Percentiles rank a stretch among this genome's conserved stretches.
phyloP scores from a whole-genome alignment of 1,139 yeast genomes.

The Pneumocystis carinii region DNA sequence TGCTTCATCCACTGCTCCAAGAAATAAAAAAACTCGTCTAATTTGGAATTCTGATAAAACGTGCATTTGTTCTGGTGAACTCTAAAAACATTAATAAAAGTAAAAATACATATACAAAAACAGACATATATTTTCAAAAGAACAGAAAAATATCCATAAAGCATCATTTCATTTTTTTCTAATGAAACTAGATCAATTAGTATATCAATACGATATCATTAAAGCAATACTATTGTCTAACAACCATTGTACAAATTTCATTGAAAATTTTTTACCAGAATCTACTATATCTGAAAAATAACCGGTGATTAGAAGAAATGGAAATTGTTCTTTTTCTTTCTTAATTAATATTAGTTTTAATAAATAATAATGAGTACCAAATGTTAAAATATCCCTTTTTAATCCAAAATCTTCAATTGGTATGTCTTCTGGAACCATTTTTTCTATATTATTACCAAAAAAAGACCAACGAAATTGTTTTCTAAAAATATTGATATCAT shows the following conservation, averaged over 20 bases:
- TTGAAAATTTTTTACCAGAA: not conserved
- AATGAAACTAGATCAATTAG: not conserved
- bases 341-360: not conserved
- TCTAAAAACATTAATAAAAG: not conserved
- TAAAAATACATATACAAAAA: not conserved
- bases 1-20: not conserved
- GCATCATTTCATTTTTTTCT: not conserved
- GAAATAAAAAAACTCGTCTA: not conserved
- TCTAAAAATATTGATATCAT: not conserved
- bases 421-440: not conserved
- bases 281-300: not conserved
- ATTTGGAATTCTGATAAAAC: not conserved
- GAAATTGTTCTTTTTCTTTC: not conserved
- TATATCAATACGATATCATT: not conserved
- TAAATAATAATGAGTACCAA: not conserved
- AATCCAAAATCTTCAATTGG: not conserved
- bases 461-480: not conserved
- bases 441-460: not conserved
- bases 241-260: not conserved
- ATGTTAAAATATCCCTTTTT: not conserved
- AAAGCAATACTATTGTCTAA: not conserved
- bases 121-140: not conserved
- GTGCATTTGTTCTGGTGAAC: not conserved
- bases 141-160: not conserved
- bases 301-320: not conserved